A percentile compares a stretch with the other conserved stretches of the same genome.
Evolutionary conservation across 1,284 basidiomycete species (phyloP).

Genomic region (Cryptococcus sp.): DNA sequence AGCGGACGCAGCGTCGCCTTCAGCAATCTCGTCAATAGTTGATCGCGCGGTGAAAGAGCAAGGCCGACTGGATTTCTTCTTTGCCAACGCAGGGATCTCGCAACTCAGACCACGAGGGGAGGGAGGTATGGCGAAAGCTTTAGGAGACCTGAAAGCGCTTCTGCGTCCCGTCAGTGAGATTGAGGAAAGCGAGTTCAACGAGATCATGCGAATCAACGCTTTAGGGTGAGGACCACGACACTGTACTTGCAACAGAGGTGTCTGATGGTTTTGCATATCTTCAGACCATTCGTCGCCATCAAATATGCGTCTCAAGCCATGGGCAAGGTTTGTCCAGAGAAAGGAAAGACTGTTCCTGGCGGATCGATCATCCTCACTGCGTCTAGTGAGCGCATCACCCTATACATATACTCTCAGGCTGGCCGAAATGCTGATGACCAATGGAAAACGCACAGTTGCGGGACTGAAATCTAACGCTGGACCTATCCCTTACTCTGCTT

Average conservation of each 20-base stretch:
- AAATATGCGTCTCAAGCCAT: slow-evolving; percentile 83
- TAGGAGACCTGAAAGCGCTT: slow-evolving; percentile 8
- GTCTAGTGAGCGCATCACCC: slow-evolving; percentile 60
- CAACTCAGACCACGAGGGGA: slow-evolving; percentile 14
- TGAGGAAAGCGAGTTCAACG: slow-evolving; percentile 68
- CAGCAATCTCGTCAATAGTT: slow-evolving; percentile 69
- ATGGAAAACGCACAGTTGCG: slow-evolving; percentile 61
- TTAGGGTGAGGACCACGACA: slow-evolving; percentile 63
- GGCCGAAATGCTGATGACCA: background rate
- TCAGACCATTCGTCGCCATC: slow-evolving; percentile 83
- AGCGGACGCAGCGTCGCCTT: slow-evolving; percentile 81
- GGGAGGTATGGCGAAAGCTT: slow-evolving; percentile 4
- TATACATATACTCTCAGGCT: background rate
- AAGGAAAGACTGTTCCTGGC: slow-evolving; percentile 66
- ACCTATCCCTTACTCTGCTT: slow-evolving; percentile 81
- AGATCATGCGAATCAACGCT: slow-evolving; percentile 75
- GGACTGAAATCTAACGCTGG: slow-evolving; percentile 85
- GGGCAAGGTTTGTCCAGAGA: slow-evolving; percentile 64
- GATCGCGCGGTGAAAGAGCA: slow-evolving; percentile 73
- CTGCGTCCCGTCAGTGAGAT: slow-evolving; percentile 52
- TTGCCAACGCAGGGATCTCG: slow-evolving; percentile 72
- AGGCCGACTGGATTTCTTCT: slow-evolving; percentile 87
- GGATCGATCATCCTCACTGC: slow-evolving; percentile 91
- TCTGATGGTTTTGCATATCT: background rate
- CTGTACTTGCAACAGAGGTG: background rate